Base-by-base conservation (phyloP, 2,329 filamentous ascomycete genomes). In the Microcera coccophila region DNA sequence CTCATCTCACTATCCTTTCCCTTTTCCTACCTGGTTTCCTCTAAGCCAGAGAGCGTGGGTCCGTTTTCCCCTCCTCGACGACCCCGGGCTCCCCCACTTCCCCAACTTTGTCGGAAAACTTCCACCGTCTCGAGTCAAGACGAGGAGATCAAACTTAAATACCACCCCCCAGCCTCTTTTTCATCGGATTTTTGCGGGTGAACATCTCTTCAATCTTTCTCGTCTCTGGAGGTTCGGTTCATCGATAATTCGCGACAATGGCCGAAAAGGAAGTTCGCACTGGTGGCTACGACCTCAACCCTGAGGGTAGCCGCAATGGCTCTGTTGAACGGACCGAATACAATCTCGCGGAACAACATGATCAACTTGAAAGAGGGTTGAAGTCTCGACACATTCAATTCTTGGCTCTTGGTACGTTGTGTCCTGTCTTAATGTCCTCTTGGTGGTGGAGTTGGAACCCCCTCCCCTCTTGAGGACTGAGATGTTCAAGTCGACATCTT, bases 371-470 rank as follows among this genome's bases (percentile, higher is more conserved):
- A 57, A 71, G 78, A 42, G 77, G 77, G 14, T 68, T 81, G 41
- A 79, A 81, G 65, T 77, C 73, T 54, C 69, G 78, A 26, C 78
- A 81, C 49, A 78, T 81, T 31, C 78, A 81, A 53, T 79, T 82
- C 61, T 65, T 82, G 28, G 78, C 78, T 17, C 66, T 81, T 12
- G 74, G 73, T 58, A 66, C 17, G 53, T 44, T n/a, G 15, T 32
- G 15, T n/a, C 9, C 29, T 17, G 8, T 10, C 5, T n/a, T 7
- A 26, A 12, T 7, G 22, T 12, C 7, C 22, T 12, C 7, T 26
- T 7, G 7, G 22, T 26, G 22, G 22, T 26, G n/a, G n/a, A n/a
- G n/a, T n/a, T n/a, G n/a, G n/a, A n/a, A n/a, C n/a, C n/a, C n/a
- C n/a, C n/a, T n/a, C n/a, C n/a, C n/a, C n/a, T n/a, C n/a, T n/a